These are phyloP conservation scores for Termitomyces sp. DNA, from an alignment of 768 basidiomycete species.

Conservation along the genomic window DNA sequence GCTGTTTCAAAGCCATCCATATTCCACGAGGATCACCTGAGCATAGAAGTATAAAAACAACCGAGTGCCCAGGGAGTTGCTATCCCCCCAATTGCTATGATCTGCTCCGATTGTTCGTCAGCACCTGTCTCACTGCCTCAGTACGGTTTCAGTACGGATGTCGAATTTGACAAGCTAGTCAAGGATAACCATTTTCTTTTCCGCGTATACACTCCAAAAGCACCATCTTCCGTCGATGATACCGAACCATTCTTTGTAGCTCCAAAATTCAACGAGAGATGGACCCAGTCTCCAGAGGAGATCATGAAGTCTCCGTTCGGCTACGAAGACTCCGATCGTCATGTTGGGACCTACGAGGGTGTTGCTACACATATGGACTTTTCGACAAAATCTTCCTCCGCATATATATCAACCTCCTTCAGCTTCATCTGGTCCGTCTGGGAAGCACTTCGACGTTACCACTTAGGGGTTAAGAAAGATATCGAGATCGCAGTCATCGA, in stretches of 20 bases:
- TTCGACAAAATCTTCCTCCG: slow-evolving; percentile 68
- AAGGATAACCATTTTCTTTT: slow-evolving; percentile 71
- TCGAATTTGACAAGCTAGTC: slow-evolving; percentile 59
- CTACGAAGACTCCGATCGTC: slow-evolving; percentile 1
- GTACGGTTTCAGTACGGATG: slow-evolving; percentile 65
- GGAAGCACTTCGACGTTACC: slow-evolving; percentile 78
- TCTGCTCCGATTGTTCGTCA: slow-evolving; percentile 1
- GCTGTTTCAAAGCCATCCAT: slow-evolving; percentile 27
- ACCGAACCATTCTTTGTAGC: slow-evolving; percentile 68
- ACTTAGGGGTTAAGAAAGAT: slow-evolving; percentile 67
- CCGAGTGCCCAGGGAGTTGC: neutral
- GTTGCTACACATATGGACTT: slow-evolving; percentile 72
- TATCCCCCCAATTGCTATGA: slow-evolving; percentile 19
- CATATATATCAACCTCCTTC: slow-evolving; percentile 73
- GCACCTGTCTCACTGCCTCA: slow-evolving; percentile 49
- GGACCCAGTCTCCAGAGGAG: slow-evolving; percentile 31
- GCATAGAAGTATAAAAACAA: slow-evolving; percentile 17
- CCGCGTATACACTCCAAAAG: slow-evolving; percentile 76
- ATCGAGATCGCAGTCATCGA: slow-evolving; percentile 80
- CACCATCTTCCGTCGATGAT: slow-evolving; percentile 48
- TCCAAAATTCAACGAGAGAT: slow-evolving; percentile 56
- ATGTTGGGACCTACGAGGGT: slow-evolving; percentile 49
- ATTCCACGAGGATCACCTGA: slow-evolving; percentile 28
- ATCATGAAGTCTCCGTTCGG: slow-evolving; percentile 12
- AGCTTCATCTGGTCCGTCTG: slow-evolving; percentile 81